Evolutionary conservation across 768 basidiomycete species (phyloP).

Genomic region (Plicaturopsis crispa): DNA sequence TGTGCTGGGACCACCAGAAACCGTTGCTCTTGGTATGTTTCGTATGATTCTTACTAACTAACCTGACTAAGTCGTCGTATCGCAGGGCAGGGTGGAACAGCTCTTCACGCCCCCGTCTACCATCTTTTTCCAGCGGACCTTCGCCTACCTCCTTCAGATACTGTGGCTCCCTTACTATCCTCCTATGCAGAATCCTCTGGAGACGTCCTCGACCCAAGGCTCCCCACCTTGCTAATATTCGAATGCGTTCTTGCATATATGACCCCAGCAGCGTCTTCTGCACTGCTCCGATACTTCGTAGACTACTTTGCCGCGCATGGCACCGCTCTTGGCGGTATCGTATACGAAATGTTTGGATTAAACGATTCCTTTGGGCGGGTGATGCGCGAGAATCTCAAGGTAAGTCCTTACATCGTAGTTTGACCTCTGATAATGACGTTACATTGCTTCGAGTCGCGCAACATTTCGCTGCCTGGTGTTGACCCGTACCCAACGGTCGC

Average conservation of each 20-base stretch:
- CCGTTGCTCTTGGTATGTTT: too few species aligned
- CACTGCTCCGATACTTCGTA: constrained; percentile 69
- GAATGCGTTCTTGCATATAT: constrained; percentile 96
- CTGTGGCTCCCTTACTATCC: constrained; percentile 32
- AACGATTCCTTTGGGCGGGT: constrained; percentile 87
- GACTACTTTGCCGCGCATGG: constrained; percentile 34
- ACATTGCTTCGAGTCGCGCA: constrained; percentile 48
- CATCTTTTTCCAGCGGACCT: constrained; percentile 76
- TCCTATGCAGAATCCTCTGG: constrained; percentile 4
- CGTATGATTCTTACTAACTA: too few species aligned
- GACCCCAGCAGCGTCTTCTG: constrained; percentile 45
- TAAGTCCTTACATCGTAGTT: constrained; percentile 19
- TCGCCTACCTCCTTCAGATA: constrained; percentile 43
- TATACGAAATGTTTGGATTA: constrained; percentile 94
- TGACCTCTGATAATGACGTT: constrained; percentile 1
- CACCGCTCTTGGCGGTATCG: constrained; percentile 44
- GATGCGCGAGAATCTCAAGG: constrained; percentile 85
- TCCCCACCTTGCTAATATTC: constrained; percentile 81
- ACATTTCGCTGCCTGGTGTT: constrained; percentile 69
- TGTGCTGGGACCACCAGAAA: constrained; percentile 49
- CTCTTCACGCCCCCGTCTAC: constrained; percentile 49
- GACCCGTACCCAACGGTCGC: constrained; percentile 49
- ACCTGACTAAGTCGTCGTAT: constrained; percentile 3
- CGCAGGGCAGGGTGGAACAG: constrained; percentile 55
- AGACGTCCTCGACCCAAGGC: constrained; percentile 42